Evolutionary conservation across 2,329 filamentous ascomycete genomes (phyloP), one percentile per base, ranked within the genome.

Genomic region (Botrytis galanthina): DNA sequence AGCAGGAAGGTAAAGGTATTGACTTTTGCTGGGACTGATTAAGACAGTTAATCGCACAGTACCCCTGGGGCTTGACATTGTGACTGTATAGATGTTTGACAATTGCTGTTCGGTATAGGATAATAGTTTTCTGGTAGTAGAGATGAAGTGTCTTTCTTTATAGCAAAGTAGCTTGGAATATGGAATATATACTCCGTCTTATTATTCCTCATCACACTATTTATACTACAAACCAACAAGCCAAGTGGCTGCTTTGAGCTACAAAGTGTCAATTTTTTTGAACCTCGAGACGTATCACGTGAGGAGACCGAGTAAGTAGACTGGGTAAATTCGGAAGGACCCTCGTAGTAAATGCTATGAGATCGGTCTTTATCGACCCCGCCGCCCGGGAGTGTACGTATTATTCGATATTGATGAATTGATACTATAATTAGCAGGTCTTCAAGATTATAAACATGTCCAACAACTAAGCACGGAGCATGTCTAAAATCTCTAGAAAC

Each of bases 41-140:
- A 1, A 2, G 48, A n/a, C 1, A 0, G 1, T 54, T 7, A 54
- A n/a, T n/a, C 4, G 12, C 26, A 16, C 4, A 37, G 35, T 37
- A 6, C 4, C 35, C 35, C 8, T 37, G 4, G 35, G 35, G 35
- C 35, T 37, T 37, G 35, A 16, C 26, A 54, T 54, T 1, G 12
- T n/a, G 48, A 54, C 3, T 3, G 26, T 14, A n/a, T 54, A 12
- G 48, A 54, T n/a, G 5, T n/a, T 14, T n/a, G 5, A n/a, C 14
- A 54, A 1, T 54, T n/a, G 12, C n/a, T n/a, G 12, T n/a, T 54
- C n/a, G 48, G 48, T 54, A 16, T n/a, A 12, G 4, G 26, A 54
- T 54, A n/a, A 54, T n/a, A 54, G 48, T 16, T n/a, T 7, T 16
- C 5, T 7, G 26, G 6, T 26, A n/a, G 48, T 7, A 10, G 48